These are phyloP conservation scores for Hypoxylon trugodes DNA, from an alignment of 495 filamentous ascomycete genomes.

Conservation along the genomic window DNA sequence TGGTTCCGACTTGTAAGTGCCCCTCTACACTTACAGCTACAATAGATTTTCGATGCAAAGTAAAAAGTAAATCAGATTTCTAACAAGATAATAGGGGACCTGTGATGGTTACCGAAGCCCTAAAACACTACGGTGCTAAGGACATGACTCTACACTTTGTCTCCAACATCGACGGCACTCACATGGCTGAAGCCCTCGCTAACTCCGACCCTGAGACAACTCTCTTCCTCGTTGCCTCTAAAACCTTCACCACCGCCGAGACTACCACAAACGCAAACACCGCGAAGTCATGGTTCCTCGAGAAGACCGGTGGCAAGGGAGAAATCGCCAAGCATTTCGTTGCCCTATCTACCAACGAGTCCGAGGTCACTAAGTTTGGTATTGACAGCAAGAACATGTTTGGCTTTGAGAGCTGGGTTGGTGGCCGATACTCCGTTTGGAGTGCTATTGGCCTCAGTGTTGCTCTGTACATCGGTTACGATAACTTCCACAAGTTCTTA, in stretches of 20 bases:
- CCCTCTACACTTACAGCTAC: background rate
- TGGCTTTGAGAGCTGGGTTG: slow-evolving; percentile 97
- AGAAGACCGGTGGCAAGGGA: slow-evolving; percentile 74
- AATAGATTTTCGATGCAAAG: background rate
- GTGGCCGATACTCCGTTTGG: slow-evolving; percentile 98
- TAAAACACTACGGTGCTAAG: slow-evolving; percentile 90
- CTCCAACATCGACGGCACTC: slow-evolving; percentile 98
- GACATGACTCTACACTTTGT: slow-evolving; percentile 94
- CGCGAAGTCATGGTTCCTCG: slow-evolving; percentile 95
- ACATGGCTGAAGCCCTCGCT: slow-evolving; percentile 92
- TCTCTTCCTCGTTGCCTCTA: slow-evolving; percentile 96
- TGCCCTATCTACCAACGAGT: slow-evolving; percentile 94
- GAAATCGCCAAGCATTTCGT: slow-evolving; percentile 99
- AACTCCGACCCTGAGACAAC: slow-evolving; percentile 94
- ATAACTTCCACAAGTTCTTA: slow-evolving; percentile 97
- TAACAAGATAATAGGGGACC: slow-evolving; percentile 73
- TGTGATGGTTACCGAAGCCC: slow-evolving; percentile 97
- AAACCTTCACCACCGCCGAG: slow-evolving; percentile 99
- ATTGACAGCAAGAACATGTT: slow-evolving; percentile 99
- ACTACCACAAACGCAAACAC: slow-evolving; percentile 96
- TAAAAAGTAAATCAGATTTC: slow-evolving; percentile 8
- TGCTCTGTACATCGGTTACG: slow-evolving; percentile 91
- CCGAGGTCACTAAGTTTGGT: slow-evolving; percentile 95
- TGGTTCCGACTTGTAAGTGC: slow-evolving; percentile 91
- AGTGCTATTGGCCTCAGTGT: slow-evolving; percentile 97